phyloP scores from a whole-genome alignment of 1,284 basidiomycete genomes.

The Pisolithus thermaeus region DNA sequence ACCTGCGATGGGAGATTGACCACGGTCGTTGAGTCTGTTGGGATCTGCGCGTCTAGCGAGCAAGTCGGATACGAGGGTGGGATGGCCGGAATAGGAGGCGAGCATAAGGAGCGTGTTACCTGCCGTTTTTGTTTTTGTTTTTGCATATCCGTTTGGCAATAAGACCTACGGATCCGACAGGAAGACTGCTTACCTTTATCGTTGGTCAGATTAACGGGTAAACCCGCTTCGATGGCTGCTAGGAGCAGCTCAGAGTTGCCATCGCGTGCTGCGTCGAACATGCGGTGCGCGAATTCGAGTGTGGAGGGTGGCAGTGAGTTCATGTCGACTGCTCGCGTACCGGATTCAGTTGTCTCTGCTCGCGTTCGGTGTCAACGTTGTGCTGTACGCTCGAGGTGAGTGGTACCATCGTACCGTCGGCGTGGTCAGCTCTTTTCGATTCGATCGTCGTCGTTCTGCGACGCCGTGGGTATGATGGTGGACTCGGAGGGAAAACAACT shows the following conservation, averaged over 20 bases:
- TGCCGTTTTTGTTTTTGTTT: constrained; percentile 15
- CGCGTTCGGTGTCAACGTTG: neutral
- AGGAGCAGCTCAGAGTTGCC: constrained; percentile 51
- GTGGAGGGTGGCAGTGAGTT: constrained; percentile 39
- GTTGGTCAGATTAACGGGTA: constrained; percentile 78
- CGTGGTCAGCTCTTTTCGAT: too few species aligned
- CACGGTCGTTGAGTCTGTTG: constrained; percentile 68
- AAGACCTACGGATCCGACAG: neutral
- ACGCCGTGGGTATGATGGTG: too few species aligned
- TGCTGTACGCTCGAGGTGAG: too few species aligned
- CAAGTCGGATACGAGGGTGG: constrained; percentile 48
- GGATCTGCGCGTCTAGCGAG: constrained; percentile 58
- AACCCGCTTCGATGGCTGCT: constrained; percentile 63
- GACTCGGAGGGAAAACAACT: too few species aligned
- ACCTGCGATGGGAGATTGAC: constrained; percentile 78
- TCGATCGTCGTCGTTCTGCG: too few species aligned
- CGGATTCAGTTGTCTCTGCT: constrained; percentile 1
- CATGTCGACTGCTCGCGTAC: neutral
- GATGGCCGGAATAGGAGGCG: constrained; percentile 73
- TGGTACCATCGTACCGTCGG: too few species aligned
- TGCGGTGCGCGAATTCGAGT: constrained; percentile 63
- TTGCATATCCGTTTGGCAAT: neutral
- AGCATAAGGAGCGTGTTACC: constrained; percentile 83
- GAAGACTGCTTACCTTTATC: constrained; percentile 43
- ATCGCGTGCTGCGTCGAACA: constrained; percentile 71